Conservation (phyloP, 2,329 filamentous ascomycete genomes). For the Microdochium bolleyi region DNA sequence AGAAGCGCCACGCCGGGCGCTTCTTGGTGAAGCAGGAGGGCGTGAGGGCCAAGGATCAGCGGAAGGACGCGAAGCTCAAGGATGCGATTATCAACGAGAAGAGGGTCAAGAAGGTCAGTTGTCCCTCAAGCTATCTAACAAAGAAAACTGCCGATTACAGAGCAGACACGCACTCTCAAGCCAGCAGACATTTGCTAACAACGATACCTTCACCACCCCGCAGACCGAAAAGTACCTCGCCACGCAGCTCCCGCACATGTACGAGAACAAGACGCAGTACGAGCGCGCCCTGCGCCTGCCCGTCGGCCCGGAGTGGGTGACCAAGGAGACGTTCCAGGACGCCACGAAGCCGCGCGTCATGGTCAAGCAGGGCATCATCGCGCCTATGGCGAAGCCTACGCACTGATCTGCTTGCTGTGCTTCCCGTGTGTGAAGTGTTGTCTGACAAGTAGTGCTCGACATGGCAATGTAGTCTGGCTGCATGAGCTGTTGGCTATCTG, state of each 20-base stretch:
- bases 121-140: not conserved
- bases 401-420: slow-evolving; percentile 7
- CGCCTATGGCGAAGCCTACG: slow-evolving; percentile 73
- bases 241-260: slow-evolving; percentile 76
- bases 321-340: slow-evolving; percentile 90
- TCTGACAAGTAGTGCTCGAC: not conserved
- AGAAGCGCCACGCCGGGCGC: slow-evolving; percentile 53
- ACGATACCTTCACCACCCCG: slow-evolving; percentile 7
- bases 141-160: no score
- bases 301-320: slow-evolving; percentile 89
- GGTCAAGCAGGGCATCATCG: slow-evolving; percentile 84
- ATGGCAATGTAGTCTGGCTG: not conserved
- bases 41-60: slow-evolving; percentile 59
- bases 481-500: no score
- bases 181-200: not conserved
- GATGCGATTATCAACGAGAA: slow-evolving; percentile 92
- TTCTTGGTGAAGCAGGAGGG: slow-evolving; percentile 63
- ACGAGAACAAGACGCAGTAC: slow-evolving; percentile 81
- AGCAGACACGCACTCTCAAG: no score
- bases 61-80: slow-evolving; percentile 75
- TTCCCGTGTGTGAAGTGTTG: not conserved
- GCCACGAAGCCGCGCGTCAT: slow-evolving; percentile 82
- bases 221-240: slow-evolving; percentile 85
- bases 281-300: slow-evolving; percentile 81
- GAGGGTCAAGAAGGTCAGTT: slow-evolving; percentile 69